These are phyloP conservation scores for Pseudocercospora fuligena DNA, from an alignment of 2,329 filamentous ascomycete species.

Conservation along the genomic window DNA sequence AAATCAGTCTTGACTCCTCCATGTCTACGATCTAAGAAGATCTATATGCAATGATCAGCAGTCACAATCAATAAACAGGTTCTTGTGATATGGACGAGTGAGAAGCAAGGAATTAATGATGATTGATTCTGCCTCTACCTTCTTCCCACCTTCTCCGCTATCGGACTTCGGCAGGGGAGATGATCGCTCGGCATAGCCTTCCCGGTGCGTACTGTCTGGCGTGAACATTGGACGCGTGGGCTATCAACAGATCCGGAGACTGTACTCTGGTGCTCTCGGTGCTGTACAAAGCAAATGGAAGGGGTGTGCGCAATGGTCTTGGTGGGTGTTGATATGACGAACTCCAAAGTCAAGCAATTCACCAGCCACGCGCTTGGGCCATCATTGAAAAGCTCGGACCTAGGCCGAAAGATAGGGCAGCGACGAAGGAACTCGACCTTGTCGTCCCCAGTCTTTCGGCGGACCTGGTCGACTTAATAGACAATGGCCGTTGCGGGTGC, in stretches of 20 bases:
- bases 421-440: no score
- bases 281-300: no score
- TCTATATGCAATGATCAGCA: background rate
- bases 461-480: background rate
- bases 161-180: background rate
- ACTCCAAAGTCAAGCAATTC: no score
- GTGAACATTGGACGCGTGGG: no score
- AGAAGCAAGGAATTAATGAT: background rate
- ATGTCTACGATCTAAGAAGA: slow-evolving; percentile 10
- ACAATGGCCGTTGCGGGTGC: background rate
- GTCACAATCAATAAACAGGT: background rate
- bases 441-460: no score
- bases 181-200: background rate
- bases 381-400: no score
- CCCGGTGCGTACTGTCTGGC: background rate
- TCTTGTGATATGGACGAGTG: slow-evolving; percentile 1
- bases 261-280: no score
- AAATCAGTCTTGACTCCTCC: slow-evolving; percentile 26
- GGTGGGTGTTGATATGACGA: no score
- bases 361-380: no score
- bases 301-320: no score
- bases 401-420: no score
- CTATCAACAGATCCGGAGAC: background rate
- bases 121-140: background rate
- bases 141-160: background rate